Percentiles rank a stretch among this genome's conserved stretches.
phyloP scores from a whole-genome alignment of 441 rosid species.

The Hura crepitans region DNA sequence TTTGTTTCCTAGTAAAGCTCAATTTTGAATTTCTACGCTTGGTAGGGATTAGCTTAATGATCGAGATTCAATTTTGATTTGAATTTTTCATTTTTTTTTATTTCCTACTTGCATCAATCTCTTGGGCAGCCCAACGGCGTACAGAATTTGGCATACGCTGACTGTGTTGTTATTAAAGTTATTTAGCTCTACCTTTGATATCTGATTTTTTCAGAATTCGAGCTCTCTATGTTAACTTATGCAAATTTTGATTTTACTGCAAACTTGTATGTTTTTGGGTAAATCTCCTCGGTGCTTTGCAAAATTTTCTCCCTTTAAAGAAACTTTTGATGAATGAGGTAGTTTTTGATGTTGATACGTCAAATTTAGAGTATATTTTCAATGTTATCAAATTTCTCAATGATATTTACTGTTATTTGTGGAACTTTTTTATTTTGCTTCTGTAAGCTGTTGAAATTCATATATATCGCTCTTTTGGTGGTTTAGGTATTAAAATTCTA shows the following conservation, averaged over 20 bases:
- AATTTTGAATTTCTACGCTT: background rate
- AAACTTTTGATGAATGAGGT: background rate
- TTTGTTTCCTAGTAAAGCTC: conserved; percentile 4
- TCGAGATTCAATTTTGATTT: conserved; percentile 8
- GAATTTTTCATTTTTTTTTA: background rate
- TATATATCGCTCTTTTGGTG: conserved; percentile 6
- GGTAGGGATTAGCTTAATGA: background rate
- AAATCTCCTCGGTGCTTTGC: conserved; percentile 9
- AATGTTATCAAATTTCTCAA: conserved; percentile 1
- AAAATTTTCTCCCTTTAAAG: background rate
- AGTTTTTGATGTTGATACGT: background rate
- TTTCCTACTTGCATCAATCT: conserved; percentile 15
- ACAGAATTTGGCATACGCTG: background rate
- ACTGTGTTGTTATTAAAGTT: background rate
- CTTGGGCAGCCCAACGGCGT: background rate
- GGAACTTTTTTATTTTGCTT: background rate
- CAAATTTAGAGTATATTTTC: background rate
- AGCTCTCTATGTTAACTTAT: conserved; percentile 18
- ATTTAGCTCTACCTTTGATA: background rate
- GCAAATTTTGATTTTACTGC: background rate
- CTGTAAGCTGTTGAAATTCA: background rate
- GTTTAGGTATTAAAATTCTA: conserved; percentile 3
- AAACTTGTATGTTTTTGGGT: background rate
- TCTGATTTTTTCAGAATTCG: conserved; percentile 13
- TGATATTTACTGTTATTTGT: background rate